Evolutionary conservation across 225 moss, liverwort and hornwort genomes (phyloP).

Genomic region (Marchantia polymorpha): DNA sequence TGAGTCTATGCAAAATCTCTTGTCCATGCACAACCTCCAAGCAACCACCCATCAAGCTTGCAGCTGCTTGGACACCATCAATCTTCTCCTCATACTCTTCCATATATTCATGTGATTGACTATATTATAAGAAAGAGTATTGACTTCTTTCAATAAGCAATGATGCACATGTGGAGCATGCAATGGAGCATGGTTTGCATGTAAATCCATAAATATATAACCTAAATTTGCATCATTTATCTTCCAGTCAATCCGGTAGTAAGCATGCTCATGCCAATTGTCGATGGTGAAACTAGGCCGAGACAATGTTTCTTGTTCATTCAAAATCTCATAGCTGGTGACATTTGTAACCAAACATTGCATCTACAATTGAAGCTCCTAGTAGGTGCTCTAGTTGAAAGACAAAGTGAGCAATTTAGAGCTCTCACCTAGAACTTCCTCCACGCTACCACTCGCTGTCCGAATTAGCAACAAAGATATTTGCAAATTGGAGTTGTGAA

Average conservation of each 20-base stretch:
- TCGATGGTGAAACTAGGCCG: slow-evolving; percentile 10
- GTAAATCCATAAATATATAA: neutral
- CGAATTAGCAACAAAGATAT: slow-evolving; percentile 1
- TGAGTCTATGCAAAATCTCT: slow-evolving; percentile 4
- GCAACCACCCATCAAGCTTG: neutral
- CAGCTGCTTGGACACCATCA: neutral
- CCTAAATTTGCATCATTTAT: neutral
- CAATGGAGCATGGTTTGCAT: slow-evolving; percentile 1
- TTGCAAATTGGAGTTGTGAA: neutral
- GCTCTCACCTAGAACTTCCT: neutral
- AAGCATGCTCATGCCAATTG: neutral
- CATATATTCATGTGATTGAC: neutral
- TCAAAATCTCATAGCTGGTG: neutral
- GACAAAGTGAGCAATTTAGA: too few species aligned
- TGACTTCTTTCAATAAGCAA: neutral
- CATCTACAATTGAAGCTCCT: neutral
- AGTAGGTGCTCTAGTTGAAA: neutral
- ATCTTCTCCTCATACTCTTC: neutral
- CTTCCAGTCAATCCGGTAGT: slow-evolving; percentile 12
- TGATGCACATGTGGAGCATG: neutral
- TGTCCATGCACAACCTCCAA: neutral
- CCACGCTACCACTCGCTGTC: neutral
- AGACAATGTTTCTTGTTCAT: slow-evolving; percentile 5
- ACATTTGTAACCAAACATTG: too few species aligned
- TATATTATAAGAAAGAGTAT: neutral